phyloP scores from a whole-genome alignment of 225 moss, liverwort and hornwort genomes.

The Physcomitrellopsis africana region DNA sequence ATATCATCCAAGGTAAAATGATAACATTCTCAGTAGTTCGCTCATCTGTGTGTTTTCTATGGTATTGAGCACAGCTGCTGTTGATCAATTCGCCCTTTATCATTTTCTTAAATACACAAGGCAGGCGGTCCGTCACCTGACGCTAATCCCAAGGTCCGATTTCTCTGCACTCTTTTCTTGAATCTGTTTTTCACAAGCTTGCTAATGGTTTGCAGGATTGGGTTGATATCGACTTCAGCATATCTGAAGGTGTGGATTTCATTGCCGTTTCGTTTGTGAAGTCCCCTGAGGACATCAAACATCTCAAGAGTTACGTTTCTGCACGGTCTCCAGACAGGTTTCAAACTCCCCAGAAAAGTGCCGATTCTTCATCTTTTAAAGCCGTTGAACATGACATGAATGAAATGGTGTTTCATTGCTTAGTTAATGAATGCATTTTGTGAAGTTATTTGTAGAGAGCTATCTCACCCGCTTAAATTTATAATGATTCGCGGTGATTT shows the following conservation, averaged over 20 bases:
- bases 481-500: background rate
- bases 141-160: background rate
- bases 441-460: background rate
- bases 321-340: constrained; percentile 79
- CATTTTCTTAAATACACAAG: background rate
- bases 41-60: background rate
- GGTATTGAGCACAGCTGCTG: constrained; percentile 4
- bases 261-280: constrained; percentile 96
- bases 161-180: constrained; percentile 1
- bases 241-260: constrained; percentile 87
- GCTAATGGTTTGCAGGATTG: constrained; percentile 70
- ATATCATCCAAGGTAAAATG: constrained; percentile 81
- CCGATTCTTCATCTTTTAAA: background rate
- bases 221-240: constrained; percentile 96
- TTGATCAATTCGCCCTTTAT: background rate
- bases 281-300: constrained; percentile 89
- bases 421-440: background rate
- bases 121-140: background rate
- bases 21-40: background rate
- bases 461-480: background rate
- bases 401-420: background rate
- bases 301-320: constrained; percentile 84
- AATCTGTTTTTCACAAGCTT: constrained; percentile 27
- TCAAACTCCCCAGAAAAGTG: background rate
- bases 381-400: background rate